Evolutionary conservation across 306 rosid species (phyloP).

Genomic region (Oemleria cerasiformis): DNA sequence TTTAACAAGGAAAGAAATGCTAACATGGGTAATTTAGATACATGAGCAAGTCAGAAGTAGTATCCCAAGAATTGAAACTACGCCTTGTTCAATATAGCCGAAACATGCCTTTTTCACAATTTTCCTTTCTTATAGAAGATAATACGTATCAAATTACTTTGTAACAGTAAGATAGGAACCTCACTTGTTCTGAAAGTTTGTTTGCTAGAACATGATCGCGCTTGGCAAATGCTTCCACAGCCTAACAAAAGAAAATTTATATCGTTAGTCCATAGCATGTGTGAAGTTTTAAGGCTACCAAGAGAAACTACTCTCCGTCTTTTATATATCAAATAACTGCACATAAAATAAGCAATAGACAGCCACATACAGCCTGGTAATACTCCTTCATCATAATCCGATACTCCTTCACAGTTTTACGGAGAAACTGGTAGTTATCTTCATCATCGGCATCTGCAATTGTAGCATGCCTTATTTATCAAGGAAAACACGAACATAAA

Average conservation of each 20-base stretch:
- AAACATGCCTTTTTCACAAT: background rate
- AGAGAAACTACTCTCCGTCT: background rate
- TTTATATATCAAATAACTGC: slow-evolving; percentile 11
- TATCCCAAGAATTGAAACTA: background rate
- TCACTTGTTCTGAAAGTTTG: slow-evolving; percentile 62
- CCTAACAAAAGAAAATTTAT: slow-evolving; percentile 47
- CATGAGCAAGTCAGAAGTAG: background rate
- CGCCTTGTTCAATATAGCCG: background rate
- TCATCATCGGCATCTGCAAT: slow-evolving; percentile 62
- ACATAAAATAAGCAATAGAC: slow-evolving; percentile 21
- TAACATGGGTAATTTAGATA: background rate
- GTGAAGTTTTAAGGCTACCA: slow-evolving; percentile 5
- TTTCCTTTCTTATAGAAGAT: background rate
- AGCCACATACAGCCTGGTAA: slow-evolving; percentile 64
- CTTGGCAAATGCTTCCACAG: slow-evolving; percentile 63
- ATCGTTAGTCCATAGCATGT: slow-evolving; percentile 27
- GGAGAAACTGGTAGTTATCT: slow-evolving; percentile 53
- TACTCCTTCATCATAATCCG: slow-evolving; percentile 63
- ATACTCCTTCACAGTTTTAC: slow-evolving; percentile 73
- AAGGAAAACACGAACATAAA: slow-evolving; percentile 1
- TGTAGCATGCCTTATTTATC: slow-evolving; percentile 5
- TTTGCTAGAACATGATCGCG: slow-evolving; percentile 53
- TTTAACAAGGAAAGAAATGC: background rate
- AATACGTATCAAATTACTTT: slow-evolving; percentile 16
- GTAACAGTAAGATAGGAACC: slow-evolving; percentile 18